phyloP scores from a whole-genome alignment of 2,329 filamentous ascomycete species.

The Bipolaris bicolor region DNA sequence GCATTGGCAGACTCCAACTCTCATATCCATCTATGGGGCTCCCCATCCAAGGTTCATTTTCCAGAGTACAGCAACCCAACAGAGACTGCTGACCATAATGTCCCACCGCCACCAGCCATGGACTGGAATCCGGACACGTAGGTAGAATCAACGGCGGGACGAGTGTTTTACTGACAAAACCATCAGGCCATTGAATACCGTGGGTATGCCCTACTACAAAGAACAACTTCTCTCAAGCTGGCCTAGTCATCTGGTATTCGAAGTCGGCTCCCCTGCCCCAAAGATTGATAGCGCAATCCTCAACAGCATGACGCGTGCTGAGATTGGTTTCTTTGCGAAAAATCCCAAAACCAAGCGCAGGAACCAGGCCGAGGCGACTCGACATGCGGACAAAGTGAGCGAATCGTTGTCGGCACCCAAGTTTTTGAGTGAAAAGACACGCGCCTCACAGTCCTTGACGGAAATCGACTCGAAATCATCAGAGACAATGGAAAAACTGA shows the following conservation, averaged over 20 bases:
- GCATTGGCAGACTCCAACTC: slow-evolving; percentile 80
- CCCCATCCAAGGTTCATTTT: slow-evolving; percentile 83
- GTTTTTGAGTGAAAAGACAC: slow-evolving; percentile 91
- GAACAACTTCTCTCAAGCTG: slow-evolving; percentile 87
- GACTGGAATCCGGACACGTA: slow-evolving; percentile 76
- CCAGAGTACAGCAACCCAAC: slow-evolving; percentile 77
- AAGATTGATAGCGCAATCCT: slow-evolving; percentile 76
- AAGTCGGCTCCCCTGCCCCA: slow-evolving; percentile 80
- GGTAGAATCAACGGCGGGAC: slow-evolving; percentile 36
- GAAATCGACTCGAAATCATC: slow-evolving; percentile 39
- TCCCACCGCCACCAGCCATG: slow-evolving; percentile 63
- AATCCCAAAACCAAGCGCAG: slow-evolving; percentile 75
- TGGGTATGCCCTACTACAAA: slow-evolving; percentile 94
- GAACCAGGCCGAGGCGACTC: slow-evolving; percentile 83
- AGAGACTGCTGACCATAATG: slow-evolving; percentile 72
- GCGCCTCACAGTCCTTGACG: slow-evolving; percentile 59
- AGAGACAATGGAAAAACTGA: slow-evolving; percentile 69
- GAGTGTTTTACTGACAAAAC: slow-evolving; percentile 10
- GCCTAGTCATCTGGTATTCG: slow-evolving; percentile 82
- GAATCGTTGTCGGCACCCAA: slow-evolving; percentile 78
- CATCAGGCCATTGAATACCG: slow-evolving; percentile 74
- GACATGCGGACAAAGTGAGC: slow-evolving; percentile 63
- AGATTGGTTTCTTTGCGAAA: slow-evolving; percentile 78
- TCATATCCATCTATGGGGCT: slow-evolving; percentile 85
- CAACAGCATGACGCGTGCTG: slow-evolving; percentile 70